phyloP scores from a whole-genome alignment of 2,329 filamentous ascomycete genomes.

The Aspergillus pseudoglaucus region DNA sequence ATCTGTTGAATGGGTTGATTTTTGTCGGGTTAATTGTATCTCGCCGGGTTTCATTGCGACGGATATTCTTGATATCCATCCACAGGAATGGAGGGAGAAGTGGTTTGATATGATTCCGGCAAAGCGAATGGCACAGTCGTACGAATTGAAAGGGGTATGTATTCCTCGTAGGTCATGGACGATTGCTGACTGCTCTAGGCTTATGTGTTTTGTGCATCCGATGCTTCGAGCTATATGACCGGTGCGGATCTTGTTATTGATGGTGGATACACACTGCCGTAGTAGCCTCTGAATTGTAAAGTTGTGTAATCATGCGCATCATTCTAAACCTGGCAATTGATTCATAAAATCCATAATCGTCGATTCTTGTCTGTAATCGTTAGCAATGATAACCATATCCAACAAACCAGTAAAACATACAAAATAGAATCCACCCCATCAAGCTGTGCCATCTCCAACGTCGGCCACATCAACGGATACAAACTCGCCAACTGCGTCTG shows the following conservation, averaged over 20 bases:
- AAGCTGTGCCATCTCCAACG: constrained; percentile 9
- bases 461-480: constrained; percentile 19
- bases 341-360: constrained; percentile 14
- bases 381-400: neutral
- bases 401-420: constrained; percentile 3
- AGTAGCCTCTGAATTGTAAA: neutral
- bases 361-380: constrained; percentile 7
- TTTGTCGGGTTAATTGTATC: constrained; percentile 35
- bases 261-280: constrained; percentile 39
- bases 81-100: constrained; percentile 31
- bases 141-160: constrained; percentile 34
- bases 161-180: neutral
- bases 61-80: constrained; percentile 30
- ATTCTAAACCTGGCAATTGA: constrained; percentile 6
- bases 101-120: constrained; percentile 38
- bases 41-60: constrained; percentile 38
- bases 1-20: constrained; percentile 35
- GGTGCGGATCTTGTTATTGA: constrained; percentile 44
- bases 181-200: constrained; percentile 16
- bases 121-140: constrained; percentile 29
- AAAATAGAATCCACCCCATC: constrained; percentile 11
- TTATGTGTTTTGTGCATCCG: constrained; percentile 41
- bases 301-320: neutral
- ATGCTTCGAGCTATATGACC: constrained; percentile 46
- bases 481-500: constrained; percentile 18